Evolutionary conservation across 441 rosid genomes (phyloP), one percentile per base, ranked within the genome.

Genomic region (Mallotus repandus): DNA sequence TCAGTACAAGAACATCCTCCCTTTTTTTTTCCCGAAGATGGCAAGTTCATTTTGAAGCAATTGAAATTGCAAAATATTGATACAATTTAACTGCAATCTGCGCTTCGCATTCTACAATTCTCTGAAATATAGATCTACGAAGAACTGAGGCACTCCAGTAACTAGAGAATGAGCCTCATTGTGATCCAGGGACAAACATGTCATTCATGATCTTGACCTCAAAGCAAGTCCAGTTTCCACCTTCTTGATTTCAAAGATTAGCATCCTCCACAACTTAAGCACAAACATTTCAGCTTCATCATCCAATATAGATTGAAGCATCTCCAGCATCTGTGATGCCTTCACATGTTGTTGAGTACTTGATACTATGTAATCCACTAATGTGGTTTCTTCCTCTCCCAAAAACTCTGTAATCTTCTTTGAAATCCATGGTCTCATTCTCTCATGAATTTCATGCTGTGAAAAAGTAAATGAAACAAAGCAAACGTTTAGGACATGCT

Each of bases 251-350:
- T 96, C 98, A 71, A 90, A 96, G 82, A 96, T 93, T 57, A 93
- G 98, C 99, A 96, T 93, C 84, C 99, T 90, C 98, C 98, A 93
- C 99, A 96, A 92, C 85, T 96, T 96, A 69, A 96, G 94, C 73
- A 96, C 98, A 87, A 96, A 96, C 98, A 96, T 92, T 83, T 93
- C 98, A 32, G 99, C 97, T 84, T 96, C 98, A 56, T 93, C 98
- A n/a, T 93, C 98, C 76, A 96, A 79, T 74, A 96, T 93, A 4
- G 92, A 76, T 78, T 96, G 95, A 76, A 96, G 88, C 65, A 83
- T 81, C 89, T 92, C 98, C 84, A 93, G 89, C 98, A 96, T 92
- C 73, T 94, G 88, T 25, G 98, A 78, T 10, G 99, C 99, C 83
- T 89, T 86, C 65, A 93, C 91, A 52, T 96, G 98, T 29, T 90